Conservation (phyloP, 208 protist genomes). For the Crithidia acanthocephali region DNA sequence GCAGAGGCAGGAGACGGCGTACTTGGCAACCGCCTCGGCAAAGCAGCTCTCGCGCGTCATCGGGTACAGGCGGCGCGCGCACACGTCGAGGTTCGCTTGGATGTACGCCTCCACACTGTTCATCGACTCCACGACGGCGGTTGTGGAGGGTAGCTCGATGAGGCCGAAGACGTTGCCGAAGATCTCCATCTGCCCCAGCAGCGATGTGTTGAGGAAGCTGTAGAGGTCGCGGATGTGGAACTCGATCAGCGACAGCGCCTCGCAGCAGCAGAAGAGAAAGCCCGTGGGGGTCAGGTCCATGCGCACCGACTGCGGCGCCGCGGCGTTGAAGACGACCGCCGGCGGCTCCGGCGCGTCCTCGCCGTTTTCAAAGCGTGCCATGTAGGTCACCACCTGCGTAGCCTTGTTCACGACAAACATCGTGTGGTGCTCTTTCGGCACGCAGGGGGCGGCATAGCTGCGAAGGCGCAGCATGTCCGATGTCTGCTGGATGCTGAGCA, state of each 20-base stretch:
- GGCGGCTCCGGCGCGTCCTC: slow-evolving; percentile 52
- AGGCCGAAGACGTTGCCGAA: slow-evolving; percentile 81
- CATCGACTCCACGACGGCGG: slow-evolving; percentile 63
- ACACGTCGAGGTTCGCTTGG: slow-evolving; percentile 78
- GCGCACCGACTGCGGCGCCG: slow-evolving; percentile 57
- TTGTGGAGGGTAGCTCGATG: slow-evolving; percentile 41
- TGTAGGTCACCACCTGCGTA: slow-evolving; percentile 72
- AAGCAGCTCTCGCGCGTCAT: slow-evolving; percentile 87
- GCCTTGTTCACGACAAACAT: slow-evolving; percentile 74
- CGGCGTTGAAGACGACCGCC: slow-evolving; percentile 52
- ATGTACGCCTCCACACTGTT: slow-evolving; percentile 73
- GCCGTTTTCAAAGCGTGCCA: slow-evolving; percentile 55
- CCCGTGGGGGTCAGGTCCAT: slow-evolving; percentile 79
- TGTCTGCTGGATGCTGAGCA: slow-evolving; percentile 40
- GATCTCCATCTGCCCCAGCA: slow-evolving; percentile 74
- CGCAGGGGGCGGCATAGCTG: slow-evolving; percentile 32
- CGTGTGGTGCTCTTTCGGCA: slow-evolving; percentile 63
- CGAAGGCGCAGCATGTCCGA: slow-evolving; percentile 42
- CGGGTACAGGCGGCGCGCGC: slow-evolving; percentile 74
- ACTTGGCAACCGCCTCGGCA: slow-evolving; percentile 65
- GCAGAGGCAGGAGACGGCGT: slow-evolving; percentile 66
- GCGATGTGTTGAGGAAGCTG: slow-evolving; percentile 60
- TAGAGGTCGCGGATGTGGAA: slow-evolving; percentile 71
- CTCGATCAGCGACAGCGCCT: slow-evolving; percentile 72
- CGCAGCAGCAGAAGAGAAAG: slow-evolving; percentile 76